Conservation (phyloP, 208 protist genomes). For the Vickermania ingenoplastis region DNA sequence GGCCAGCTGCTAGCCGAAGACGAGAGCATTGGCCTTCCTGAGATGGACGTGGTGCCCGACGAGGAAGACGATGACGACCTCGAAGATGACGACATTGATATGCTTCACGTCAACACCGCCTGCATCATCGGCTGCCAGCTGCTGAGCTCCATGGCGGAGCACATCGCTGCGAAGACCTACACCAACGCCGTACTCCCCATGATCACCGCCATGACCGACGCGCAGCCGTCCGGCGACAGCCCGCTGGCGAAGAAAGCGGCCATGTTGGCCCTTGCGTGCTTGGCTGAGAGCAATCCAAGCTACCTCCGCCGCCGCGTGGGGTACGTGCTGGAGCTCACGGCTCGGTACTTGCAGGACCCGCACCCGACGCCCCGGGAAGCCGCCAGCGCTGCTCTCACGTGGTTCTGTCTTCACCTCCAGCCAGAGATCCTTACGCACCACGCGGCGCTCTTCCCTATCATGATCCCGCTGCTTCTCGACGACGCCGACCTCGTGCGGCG, state of each 20-base stretch:
- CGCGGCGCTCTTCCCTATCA: slow-evolving; percentile 49
- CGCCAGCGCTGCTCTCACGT: slow-evolving; percentile 56
- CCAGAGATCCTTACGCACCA: slow-evolving; percentile 79
- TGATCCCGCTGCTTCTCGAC: slow-evolving; percentile 59
- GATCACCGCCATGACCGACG: slow-evolving; percentile 33
- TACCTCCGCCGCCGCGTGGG: slow-evolving; percentile 64
- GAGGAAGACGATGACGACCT: slow-evolving; percentile 24
- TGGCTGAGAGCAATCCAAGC: slow-evolving; percentile 52
- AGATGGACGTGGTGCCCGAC: slow-evolving; percentile 15
- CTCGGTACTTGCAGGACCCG: slow-evolving; percentile 31
- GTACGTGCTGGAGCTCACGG: slow-evolving; percentile 59
- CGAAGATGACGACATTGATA: slow-evolving; percentile 32
- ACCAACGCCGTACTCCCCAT: slow-evolving; percentile 49
- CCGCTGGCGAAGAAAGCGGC: slow-evolving; percentile 56
- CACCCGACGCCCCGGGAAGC: slow-evolving; percentile 58
- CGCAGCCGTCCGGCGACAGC: slow-evolving; percentile 9
- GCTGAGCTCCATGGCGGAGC: slow-evolving; percentile 43
- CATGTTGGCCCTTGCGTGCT: slow-evolving; percentile 58
- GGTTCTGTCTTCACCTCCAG: slow-evolving; percentile 69
- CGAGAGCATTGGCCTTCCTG: slow-evolving; percentile 45
- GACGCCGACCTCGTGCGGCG: slow-evolving; percentile 50
- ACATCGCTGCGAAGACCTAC: slow-evolving; percentile 42
- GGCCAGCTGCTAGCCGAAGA: slow-evolving; percentile 69
- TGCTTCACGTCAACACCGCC: slow-evolving; percentile 49
- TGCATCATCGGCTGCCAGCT: slow-evolving; percentile 64